A percentile compares a stretch with the other conserved stretches of the same genome.
Conservation (phyloP, 768 basidiomycete genomes). For the Termitomyces sp. region DNA sequence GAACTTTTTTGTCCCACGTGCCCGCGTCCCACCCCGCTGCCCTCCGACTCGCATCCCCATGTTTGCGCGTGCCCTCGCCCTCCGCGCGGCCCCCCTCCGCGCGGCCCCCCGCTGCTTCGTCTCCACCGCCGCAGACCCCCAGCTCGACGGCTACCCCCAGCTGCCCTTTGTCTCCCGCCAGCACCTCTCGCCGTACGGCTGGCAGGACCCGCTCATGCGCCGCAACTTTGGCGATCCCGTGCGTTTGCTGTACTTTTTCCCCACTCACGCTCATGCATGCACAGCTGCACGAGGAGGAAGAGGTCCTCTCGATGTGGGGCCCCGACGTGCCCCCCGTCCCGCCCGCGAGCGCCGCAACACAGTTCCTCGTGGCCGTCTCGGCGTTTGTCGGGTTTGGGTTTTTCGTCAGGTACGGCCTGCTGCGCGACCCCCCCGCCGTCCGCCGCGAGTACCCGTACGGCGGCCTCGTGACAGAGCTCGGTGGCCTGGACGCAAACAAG, state of each 20-base stretch:
- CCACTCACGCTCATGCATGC: slow-evolving; percentile 5
- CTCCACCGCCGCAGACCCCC: slow-evolving; percentile 46
- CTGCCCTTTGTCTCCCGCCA: slow-evolving; percentile 66
- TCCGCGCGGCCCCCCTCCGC: slow-evolving; percentile 5
- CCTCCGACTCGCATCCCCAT: slow-evolving; percentile 16
- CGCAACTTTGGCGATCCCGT: slow-evolving; percentile 82
- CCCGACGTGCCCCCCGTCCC: slow-evolving; percentile 66
- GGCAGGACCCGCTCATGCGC: slow-evolving; percentile 73
- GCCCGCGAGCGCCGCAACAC: slow-evolving; percentile 55
- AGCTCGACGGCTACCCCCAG: slow-evolving; percentile 68
- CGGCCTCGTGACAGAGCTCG: slow-evolving; percentile 73
- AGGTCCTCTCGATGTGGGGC: slow-evolving; percentile 83
- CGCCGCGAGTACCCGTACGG: slow-evolving; percentile 74
- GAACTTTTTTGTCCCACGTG: slow-evolving; percentile 13
- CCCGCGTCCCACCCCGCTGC: slow-evolving; percentile 7
- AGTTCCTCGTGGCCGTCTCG: slow-evolving; percentile 55
- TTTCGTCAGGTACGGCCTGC: slow-evolving; percentile 46
- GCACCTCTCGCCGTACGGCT: slow-evolving; percentile 56
- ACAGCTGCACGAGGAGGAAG: slow-evolving; percentile 78
- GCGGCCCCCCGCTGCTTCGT: slow-evolving; percentile 27
- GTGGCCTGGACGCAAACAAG: slow-evolving; percentile 75
- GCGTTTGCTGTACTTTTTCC: slow-evolving; percentile 1
- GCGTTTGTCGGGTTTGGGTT: slow-evolving; percentile 64
- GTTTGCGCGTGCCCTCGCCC: slow-evolving; percentile 14
- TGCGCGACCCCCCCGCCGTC: slow-evolving; percentile 59